Base-by-base conservation (phyloP, 2,329 filamentous ascomycete species). In the Blastomyces parvus region DNA sequence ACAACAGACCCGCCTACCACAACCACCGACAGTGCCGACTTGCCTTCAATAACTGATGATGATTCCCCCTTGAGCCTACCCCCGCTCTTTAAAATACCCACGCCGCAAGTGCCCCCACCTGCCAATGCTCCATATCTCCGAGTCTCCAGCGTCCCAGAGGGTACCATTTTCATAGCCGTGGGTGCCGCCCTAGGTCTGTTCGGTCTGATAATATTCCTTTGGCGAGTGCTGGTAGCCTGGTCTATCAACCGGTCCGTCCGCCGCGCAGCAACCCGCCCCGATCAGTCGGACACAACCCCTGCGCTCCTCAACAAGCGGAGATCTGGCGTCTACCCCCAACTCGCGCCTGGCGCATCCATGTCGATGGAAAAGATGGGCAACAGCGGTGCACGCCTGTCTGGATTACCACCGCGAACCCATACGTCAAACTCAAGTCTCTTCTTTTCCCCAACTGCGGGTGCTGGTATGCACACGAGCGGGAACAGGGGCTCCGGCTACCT, bases 111-210 rank as follows among this genome's bases (percentile, higher is more conserved):
- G 2, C 94, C 94, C 8, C 89, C 91, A 33, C 96, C 90, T 2
- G 82, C 84, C 48, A 85, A 88, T 71, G 94, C 94, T 5, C 91
- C 93, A 19, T 99, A 90, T 74, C 96, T 97, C 90, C 88, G 92
- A 72, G 86, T 88, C 70, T 95, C 91, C 0, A 87, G 78, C 61
- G 81, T 92, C 13, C 94, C 94, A 2, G 89, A 97, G 71, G 94
- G 94, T 62, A 97, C 93, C 3, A 88, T 99, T 64, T 99, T 99
- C 79, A 99, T 99, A 70, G 88, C 87, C 27, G 94, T 97, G 0
- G 94, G 94, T 56, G 89, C 91, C 33, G 88, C 91, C 36, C 84
- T 99, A 7, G 94, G 90, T 19, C 88, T 91, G 67, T 85, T 97
- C 67, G 90, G 86, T 13, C 80, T 91, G 9, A 86, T 86, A n/a